These are phyloP conservation scores for Nadsonia commutata DNA, from an alignment of 1,139 yeast species.

Conservation along the genomic window DNA sequence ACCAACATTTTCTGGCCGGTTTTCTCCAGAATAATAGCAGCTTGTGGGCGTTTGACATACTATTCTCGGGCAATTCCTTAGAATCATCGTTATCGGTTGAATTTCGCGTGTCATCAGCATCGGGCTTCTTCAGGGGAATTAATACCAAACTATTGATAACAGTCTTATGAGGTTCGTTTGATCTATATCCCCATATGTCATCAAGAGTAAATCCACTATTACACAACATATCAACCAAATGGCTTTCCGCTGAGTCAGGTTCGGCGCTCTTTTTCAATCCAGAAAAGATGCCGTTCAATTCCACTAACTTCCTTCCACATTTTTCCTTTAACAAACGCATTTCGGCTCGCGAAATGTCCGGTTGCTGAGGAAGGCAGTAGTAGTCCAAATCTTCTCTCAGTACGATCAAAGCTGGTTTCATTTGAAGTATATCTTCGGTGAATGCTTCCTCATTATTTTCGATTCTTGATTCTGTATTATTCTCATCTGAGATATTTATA, in stretches of 20 bases:
- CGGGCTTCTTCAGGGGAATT: conserved; percentile 37
- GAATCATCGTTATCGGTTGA: conserved; percentile 1
- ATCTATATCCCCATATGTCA: conserved; percentile 78
- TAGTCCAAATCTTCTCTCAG: conserved; percentile 88
- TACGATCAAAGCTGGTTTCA: conserved; percentile 84
- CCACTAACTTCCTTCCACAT: conserved; percentile 50
- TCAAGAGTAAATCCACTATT: conserved; percentile 63
- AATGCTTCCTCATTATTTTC: conserved; percentile 6
- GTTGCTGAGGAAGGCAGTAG: conserved; percentile 67
- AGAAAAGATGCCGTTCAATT: conserved; percentile 50
- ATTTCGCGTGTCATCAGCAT: conserved; percentile 3
- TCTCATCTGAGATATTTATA: conserved; percentile 7
- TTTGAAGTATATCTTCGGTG: conserved; percentile 48
- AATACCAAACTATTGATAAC: conserved; percentile 75
- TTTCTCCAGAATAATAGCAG: conserved; percentile 88
- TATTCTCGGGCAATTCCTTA: not conserved
- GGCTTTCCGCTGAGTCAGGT: conserved; percentile 88
- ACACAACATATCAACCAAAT: conserved; percentile 86
- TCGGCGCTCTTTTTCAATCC: conserved; percentile 40
- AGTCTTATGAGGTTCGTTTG: conserved; percentile 73
- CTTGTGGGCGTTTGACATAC: conserved; percentile 43
- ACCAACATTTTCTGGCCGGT: conserved; percentile 99
- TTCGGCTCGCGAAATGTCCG: conserved; percentile 15
- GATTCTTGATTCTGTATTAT: not conserved
- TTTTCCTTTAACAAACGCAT: conserved; percentile 53